A percentile compares a stretch with the other conserved stretches of the same genome.
These are phyloP conservation scores for Aphanoascus verrucosus DNA, from an alignment of 2,329 filamentous ascomycete species.

Conservation along the genomic window DNA sequence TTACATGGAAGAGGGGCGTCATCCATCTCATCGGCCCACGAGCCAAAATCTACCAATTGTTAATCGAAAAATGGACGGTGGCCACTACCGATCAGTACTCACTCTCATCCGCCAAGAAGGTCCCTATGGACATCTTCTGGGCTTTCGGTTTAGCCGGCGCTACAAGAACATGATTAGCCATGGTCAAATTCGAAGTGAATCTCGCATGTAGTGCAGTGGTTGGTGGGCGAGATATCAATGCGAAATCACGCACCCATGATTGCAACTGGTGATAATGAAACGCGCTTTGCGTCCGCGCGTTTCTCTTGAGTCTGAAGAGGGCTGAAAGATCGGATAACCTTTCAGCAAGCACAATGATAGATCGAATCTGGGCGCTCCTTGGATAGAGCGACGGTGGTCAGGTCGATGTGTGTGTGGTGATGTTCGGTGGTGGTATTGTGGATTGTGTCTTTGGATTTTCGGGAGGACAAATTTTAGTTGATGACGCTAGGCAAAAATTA, in stretches of 20 bases:
- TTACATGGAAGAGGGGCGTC: constrained; percentile 65
- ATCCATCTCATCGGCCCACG: constrained; percentile 99
- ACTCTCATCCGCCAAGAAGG: constrained; percentile 90
- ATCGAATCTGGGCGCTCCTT: constrained; percentile 18
- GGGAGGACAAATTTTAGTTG: constrained; percentile 18
- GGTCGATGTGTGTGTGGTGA: constrained; percentile 5
- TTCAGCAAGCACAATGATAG: constrained; percentile 17
- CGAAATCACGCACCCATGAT: constrained; percentile 45
- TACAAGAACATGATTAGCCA: constrained; percentile 32
- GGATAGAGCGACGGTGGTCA: constrained; percentile 11
- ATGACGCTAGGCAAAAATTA: constrained; percentile 18
- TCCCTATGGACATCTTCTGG: constrained; percentile 95
- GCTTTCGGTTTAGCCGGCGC: constrained; percentile 87
- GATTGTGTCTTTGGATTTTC: constrained; percentile 14
- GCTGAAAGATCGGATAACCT: constrained; percentile 20
- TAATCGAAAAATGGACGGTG: not conserved
- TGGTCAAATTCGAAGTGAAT: not conserved
- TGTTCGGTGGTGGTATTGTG: constrained; percentile 9
- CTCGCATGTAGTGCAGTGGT: not conserved
- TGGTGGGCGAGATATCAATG: constrained; percentile 1
- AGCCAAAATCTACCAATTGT: constrained; percentile 55
- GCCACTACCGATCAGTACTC: constrained; percentile 34
- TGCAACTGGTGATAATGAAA: constrained; percentile 37
- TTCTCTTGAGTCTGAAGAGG: constrained; percentile 24
- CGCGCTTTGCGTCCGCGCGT: constrained; percentile 34